Conservation (phyloP, 306 rosid genomes). For the Clitoria ternatea region DNA sequence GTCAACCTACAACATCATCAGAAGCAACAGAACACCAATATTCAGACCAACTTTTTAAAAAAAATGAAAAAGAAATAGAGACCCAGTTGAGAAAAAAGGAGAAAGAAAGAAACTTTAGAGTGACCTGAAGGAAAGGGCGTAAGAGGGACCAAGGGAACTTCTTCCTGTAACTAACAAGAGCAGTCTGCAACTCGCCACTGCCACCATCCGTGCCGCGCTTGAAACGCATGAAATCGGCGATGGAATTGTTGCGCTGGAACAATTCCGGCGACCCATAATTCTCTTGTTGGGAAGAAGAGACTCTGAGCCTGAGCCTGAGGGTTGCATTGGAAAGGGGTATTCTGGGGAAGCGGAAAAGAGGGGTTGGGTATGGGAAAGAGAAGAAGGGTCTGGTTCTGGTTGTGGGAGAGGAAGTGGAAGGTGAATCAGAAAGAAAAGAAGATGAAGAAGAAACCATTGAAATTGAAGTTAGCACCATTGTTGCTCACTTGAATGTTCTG, state of each 20-base stretch:
- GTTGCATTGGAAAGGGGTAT: slow-evolving; percentile 14
- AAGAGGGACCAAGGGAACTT: slow-evolving; percentile 84
- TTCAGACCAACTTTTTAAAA: background rate
- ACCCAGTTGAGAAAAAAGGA: slow-evolving; percentile 4
- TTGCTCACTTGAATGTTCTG: background rate
- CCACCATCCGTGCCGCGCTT: slow-evolving; percentile 52
- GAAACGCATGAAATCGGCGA: slow-evolving; percentile 91
- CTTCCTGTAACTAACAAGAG: slow-evolving; percentile 72
- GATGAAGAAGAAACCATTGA: slow-evolving; percentile 54
- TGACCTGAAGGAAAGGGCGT: slow-evolving; percentile 76
- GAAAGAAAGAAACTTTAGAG: slow-evolving; percentile 1
- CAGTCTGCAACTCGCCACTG: slow-evolving; percentile 74
- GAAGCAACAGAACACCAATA: background rate
- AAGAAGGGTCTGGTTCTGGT: slow-evolving; percentile 27
- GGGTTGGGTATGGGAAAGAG: slow-evolving; percentile 25
- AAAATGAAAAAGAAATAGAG: background rate
- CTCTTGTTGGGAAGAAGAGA: slow-evolving; percentile 33
- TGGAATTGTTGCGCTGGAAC: slow-evolving; percentile 60
- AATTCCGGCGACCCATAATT: slow-evolving; percentile 69
- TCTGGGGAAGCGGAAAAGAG: slow-evolving; percentile 20
- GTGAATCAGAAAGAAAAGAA: slow-evolving; percentile 42
- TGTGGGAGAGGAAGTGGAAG: slow-evolving; percentile 41
- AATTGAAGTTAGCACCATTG: slow-evolving; percentile 47
- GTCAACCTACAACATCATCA: slow-evolving; percentile 75
- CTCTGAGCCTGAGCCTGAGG: slow-evolving; percentile 18